A percentile compares a stretch with the other conserved stretches of the same genome.
Evolutionary conservation across 2,329 filamentous ascomycete species (phyloP).

Genomic region (Pseudofabraea citricarpa): DNA sequence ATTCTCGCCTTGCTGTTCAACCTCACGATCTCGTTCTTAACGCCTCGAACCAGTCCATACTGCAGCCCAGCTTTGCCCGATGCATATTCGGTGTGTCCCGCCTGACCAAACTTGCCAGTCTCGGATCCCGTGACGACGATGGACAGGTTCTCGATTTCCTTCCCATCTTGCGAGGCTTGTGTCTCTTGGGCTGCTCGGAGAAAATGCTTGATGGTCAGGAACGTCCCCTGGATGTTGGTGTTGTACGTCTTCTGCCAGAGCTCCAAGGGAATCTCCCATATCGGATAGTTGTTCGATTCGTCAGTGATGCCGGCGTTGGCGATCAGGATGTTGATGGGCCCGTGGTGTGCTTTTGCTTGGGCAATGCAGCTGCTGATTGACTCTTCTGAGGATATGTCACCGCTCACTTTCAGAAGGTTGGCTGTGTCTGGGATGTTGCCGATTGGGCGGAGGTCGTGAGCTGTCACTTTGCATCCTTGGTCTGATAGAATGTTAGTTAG

Average conservation of each 20-base stretch:
- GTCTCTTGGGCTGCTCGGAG: slow-evolving; percentile 34
- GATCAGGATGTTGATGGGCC: slow-evolving; percentile 46
- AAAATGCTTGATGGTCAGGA: slow-evolving; percentile 52
- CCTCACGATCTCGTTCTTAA: slow-evolving; percentile 50
- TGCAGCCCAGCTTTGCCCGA: slow-evolving; percentile 45
- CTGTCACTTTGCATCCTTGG: slow-evolving; percentile 49
- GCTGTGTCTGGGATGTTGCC: slow-evolving; percentile 23
- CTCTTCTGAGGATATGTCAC: slow-evolving; percentile 42
- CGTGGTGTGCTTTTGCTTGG: slow-evolving; percentile 37
- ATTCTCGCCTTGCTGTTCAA: slow-evolving; percentile 53
- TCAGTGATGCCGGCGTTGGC: slow-evolving; percentile 49
- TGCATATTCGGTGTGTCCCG: slow-evolving; percentile 39
- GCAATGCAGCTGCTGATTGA: slow-evolving; percentile 37
- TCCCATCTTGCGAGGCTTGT: slow-evolving; percentile 31
- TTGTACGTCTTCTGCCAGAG: slow-evolving; percentile 47
- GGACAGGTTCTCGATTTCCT: slow-evolving; percentile 42
- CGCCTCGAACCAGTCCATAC: slow-evolving; percentile 45
- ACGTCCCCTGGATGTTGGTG: slow-evolving; percentile 46
- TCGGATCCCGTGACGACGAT: slow-evolving; percentile 50
- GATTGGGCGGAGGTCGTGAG: slow-evolving; percentile 40
- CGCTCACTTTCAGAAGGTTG: slow-evolving; percentile 36
- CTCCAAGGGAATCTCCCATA: slow-evolving; percentile 47
- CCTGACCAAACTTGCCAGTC: slow-evolving; percentile 31
- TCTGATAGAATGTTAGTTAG: slow-evolving; percentile 27
- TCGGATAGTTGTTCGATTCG: slow-evolving; percentile 39